Base-by-base conservation (phyloP, 352 stramenopile species). In the Phytophthora macrochlamydospora region DNA sequence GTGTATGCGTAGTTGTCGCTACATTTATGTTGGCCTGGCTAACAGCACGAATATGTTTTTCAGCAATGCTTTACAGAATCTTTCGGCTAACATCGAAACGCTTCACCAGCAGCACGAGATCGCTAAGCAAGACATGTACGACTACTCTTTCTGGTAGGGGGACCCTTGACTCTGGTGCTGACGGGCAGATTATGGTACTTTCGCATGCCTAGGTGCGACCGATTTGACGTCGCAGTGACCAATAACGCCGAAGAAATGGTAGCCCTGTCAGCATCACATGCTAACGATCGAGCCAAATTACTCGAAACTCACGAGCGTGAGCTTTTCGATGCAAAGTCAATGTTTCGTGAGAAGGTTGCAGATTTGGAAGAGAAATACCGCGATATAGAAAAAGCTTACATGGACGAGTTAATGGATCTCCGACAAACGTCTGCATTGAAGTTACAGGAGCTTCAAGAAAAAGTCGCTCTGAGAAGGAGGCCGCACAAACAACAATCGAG, bases 231-330 rank as follows among this genome's bases (percentile, higher is more conserved):
- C 7, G 62, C 74, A 3, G 75, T 87, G 51, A 72, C 65, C 44
- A 67, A 78, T 35, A 80, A 70, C 28, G 75, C 78, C 3, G 69
- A 87, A 11, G 81, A 90, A 66, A 79, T 81, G 50, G 37, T 81
- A 0, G 58, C 65, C 28, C 49, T 91, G 32, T 62, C 75, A 1
- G 62, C 85, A 13, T 44, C 66, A 3, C 79, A 88, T 28, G 56
- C 65, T 4, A 57, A 43, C 0, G 80, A 91, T 13, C 71, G 68
- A 51, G 28, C 33, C 1, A 44, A 74, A 7, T 7, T 89, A 11
- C 42, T 73, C 18, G 32, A 73, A 56, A 29, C 49, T 1, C 80
- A 86, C 45, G 51, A 60, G 4, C 35, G 46, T 2, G 56, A 81
- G 33, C n/a, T 76, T 4, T 50, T 62, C 24, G 53, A 74, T 14